phyloP scores from a whole-genome alignment of 2,329 filamentous ascomycete species.

The Fusarium goolgardi region DNA sequence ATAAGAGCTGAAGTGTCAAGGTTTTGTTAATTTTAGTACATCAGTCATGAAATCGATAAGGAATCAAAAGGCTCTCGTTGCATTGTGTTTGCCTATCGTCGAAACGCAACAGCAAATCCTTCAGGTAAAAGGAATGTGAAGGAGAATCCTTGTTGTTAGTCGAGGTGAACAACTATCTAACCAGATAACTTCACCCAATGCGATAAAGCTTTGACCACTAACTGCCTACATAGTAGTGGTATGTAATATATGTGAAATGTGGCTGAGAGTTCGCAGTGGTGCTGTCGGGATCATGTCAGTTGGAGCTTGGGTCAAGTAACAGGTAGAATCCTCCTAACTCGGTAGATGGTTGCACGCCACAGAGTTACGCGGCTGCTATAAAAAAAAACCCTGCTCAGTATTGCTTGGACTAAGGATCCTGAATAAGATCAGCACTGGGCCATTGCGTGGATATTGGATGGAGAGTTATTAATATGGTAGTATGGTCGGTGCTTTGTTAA shows the following conservation, averaged over 20 bases:
- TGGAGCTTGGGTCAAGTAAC: constrained; percentile 27
- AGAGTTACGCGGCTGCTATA: constrained; percentile 24
- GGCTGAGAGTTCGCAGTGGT: constrained; percentile 19
- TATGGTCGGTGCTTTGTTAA: constrained; percentile 18
- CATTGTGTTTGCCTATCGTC: constrained; percentile 16
- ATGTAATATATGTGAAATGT: constrained; percentile 34
- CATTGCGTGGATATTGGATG: constrained; percentile 18
- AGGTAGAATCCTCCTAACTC: constrained; percentile 23
- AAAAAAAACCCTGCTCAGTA: constrained; percentile 21
- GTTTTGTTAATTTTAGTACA: not conserved
- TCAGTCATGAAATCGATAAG: not conserved
- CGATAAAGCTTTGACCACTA: not conserved
- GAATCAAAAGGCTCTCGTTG: not conserved
- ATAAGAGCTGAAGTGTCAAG: not conserved
- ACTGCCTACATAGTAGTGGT: too few relatives aligned
- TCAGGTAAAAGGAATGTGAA: not conserved
- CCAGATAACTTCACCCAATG: not conserved
- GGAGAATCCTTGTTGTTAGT: not conserved
- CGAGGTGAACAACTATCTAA: constrained; percentile 3
- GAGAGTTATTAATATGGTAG: constrained; percentile 11
- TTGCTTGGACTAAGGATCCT: constrained; percentile 26
- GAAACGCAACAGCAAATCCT: constrained; percentile 32
- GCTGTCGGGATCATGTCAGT: constrained; percentile 10
- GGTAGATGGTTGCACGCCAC: constrained; percentile 28
- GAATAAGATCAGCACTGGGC: constrained; percentile 17